A percentile compares a stretch with the other conserved stretches of the same genome.
Evolutionary conservation across 208 protist genomes (phyloP).

Genomic region (Spongospora subterranea): DNA sequence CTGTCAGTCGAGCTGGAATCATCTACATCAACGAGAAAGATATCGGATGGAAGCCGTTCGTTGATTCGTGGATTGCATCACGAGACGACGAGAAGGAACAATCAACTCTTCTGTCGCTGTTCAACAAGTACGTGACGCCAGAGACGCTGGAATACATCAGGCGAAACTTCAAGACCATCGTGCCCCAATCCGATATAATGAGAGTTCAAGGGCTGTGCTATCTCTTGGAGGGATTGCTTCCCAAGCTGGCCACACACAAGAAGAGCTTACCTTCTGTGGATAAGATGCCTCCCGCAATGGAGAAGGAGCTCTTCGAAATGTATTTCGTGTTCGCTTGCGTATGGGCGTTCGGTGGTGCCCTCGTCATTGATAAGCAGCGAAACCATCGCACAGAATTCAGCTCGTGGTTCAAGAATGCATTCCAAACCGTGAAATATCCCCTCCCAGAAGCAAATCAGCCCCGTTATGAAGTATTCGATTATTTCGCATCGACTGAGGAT

Average conservation of each 20-base stretch:
- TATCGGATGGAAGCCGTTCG: conserved; percentile 94
- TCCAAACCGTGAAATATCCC: conserved; percentile 61
- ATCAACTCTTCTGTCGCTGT: conserved; percentile 90
- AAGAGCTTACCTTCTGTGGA: conserved; percentile 19
- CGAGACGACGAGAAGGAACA: conserved; percentile 78
- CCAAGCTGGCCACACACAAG: conserved; percentile 56
- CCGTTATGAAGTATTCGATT: conserved; percentile 58
- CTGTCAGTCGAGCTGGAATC: conserved; percentile 95
- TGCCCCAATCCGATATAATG: conserved; percentile 88
- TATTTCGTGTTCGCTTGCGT: conserved; percentile 95
- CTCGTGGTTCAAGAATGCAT: conserved; percentile 70
- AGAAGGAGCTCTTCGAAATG: conserved; percentile 91
- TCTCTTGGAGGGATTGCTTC: conserved; percentile 89
- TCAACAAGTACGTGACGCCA: conserved; percentile 93
- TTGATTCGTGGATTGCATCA: conserved; percentile 70
- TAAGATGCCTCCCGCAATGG: conserved; percentile 45
- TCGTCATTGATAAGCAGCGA: conserved; percentile 85
- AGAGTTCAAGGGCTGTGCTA: conserved; percentile 94
- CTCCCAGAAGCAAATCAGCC: conserved; percentile 59
- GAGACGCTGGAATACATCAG: conserved; percentile 90
- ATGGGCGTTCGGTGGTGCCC: conserved; percentile 94
- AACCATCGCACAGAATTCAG: conserved; percentile 88
- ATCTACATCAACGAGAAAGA: conserved; percentile 96
- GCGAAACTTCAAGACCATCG: conserved; percentile 74
- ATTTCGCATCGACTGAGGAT: conserved; percentile 61